Evolutionary conservation across 345 rosid genomes (phyloP), one percentile per base, ranked within the genome.

Genomic region (Syzygium jambos): DNA sequence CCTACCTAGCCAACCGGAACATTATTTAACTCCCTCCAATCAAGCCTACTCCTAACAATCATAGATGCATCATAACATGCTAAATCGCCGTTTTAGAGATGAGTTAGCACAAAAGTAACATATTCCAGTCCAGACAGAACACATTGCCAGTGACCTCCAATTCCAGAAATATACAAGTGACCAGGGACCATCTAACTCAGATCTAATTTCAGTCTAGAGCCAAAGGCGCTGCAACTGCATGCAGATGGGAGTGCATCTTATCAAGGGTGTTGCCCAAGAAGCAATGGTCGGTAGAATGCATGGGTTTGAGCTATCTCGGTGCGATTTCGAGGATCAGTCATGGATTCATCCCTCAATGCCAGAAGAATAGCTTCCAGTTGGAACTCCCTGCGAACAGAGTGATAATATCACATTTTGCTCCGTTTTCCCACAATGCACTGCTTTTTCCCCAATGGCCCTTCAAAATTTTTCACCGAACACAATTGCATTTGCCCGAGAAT

Each of bases 281-380:
- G 98, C 17, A 96, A 96, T 29, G 98, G 98, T 88, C 93, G 91
- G 93, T 95, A 94, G 92, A 95, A 95, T 57, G 95, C 95, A 90
- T 92, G 98, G 57, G 92, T 93, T 80, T 96, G 98, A 77, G 98
- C 99, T 80, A 95, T 94, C 92, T 95, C 93, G 2, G 95, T 96
- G 52, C 93, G 91, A 86, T 96, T 98, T 83, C 97, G 93, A 7
- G 98, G 99, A 88, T 96, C 99, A 41, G 95, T 93, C 96, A 92
- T n/a, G 46, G 98, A 94, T 91, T 95, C 98, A 52, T 98, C 99
- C 91, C 99, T 92, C 84, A 96, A 85, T 5, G 96, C 98, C 89
- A 94, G 93, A 56, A 96, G 94, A n/a, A 94, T 98, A 13, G 94
- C 97, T 88, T 93, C 89, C 14, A 94, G 84, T 80, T 95, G 88